These are phyloP conservation scores for Avena eriantha DNA, from an alignment of 176 grass and related monocot genomes.

Conservation along the genomic window DNA sequence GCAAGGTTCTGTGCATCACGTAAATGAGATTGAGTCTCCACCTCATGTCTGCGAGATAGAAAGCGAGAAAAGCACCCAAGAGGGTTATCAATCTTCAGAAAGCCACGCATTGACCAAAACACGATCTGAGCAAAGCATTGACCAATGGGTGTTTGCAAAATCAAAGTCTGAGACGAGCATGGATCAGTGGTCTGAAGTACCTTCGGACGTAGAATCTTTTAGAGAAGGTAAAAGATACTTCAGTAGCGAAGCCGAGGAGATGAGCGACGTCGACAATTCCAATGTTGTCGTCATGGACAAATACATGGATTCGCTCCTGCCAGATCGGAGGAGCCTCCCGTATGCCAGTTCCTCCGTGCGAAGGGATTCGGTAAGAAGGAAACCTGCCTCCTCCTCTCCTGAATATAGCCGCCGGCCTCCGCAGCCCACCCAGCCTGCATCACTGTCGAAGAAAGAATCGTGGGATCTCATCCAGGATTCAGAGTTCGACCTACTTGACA, in stretches of 20 bases:
- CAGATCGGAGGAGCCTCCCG: slow-evolving; percentile 48
- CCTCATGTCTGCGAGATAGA: slow-evolving; percentile 61
- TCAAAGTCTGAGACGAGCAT: slow-evolving; percentile 90
- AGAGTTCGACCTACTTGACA: slow-evolving; percentile 80
- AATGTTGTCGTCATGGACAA: slow-evolving; percentile 83
- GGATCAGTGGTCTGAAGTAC: slow-evolving; percentile 90
- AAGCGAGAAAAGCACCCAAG: slow-evolving; percentile 57
- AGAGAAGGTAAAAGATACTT: slow-evolving; percentile 57
- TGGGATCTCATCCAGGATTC: slow-evolving; percentile 84
- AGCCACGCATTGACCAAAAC: slow-evolving; percentile 50
- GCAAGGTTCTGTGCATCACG: slow-evolving; percentile 27
- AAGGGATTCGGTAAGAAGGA: slow-evolving; percentile 69
- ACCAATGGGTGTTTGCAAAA: slow-evolving; percentile 83
- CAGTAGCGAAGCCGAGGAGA: slow-evolving; percentile 59
- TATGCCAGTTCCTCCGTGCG: slow-evolving; percentile 64
- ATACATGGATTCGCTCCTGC: slow-evolving; percentile 91
- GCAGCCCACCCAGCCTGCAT: slow-evolving; percentile 37
- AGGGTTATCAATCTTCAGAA: slow-evolving; percentile 65
- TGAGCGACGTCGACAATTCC: slow-evolving; percentile 53
- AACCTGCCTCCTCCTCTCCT: slow-evolving; percentile 48
- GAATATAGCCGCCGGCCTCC: slow-evolving; percentile 50
- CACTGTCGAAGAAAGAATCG: slow-evolving; percentile 64
- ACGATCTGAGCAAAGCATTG: slow-evolving; percentile 74
- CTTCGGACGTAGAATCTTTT: slow-evolving; percentile 68
- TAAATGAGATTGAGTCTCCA: slow-evolving; percentile 57